These are phyloP conservation scores for Paratrypanosoma confusum DNA, from an alignment of 208 protist genomes.

Conservation along the genomic window DNA sequence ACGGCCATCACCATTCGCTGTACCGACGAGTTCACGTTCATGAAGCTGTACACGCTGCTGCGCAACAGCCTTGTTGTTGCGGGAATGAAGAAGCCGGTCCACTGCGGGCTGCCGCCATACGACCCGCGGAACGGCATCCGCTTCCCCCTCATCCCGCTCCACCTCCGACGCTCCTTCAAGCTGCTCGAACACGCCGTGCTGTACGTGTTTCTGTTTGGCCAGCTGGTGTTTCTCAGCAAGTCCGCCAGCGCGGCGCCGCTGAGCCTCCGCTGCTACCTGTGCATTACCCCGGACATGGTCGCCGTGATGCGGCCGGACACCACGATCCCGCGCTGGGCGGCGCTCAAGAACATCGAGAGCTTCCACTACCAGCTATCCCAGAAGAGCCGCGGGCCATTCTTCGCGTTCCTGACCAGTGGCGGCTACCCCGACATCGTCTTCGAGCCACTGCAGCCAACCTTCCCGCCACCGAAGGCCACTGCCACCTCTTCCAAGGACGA, in stretches of 20 bases:
- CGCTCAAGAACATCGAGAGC: not conserved
- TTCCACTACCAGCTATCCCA: slow-evolving; percentile 1
- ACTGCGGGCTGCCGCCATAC: slow-evolving; percentile 35
- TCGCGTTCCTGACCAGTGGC: not conserved
- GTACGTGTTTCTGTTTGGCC: slow-evolving; percentile 34
- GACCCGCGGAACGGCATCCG: slow-evolving; percentile 49
- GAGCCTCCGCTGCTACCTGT: slow-evolving; percentile 1
- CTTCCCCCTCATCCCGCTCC: slow-evolving; percentile 36
- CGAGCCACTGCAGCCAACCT: not conserved
- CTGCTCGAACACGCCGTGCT: slow-evolving; percentile 30
- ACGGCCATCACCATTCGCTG: slow-evolving; percentile 18
- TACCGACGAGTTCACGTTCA: slow-evolving; percentile 28
- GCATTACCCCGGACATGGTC: slow-evolving; percentile 9
- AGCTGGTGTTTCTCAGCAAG: slow-evolving; percentile 23
- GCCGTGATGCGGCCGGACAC: slow-evolving; percentile 6
- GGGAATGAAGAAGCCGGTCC: slow-evolving; percentile 24
- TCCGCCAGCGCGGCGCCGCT: slow-evolving; percentile 17
- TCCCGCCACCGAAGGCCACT: not conserved
- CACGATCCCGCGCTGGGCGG: slow-evolving; percentile 5
- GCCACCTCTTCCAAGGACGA: too few species aligned
- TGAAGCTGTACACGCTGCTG: slow-evolving; percentile 21
- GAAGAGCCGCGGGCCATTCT: not conserved
- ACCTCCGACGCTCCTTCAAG: slow-evolving; percentile 33
- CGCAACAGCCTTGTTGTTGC: slow-evolving; percentile 28
- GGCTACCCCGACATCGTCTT: slow-evolving; percentile 3